Percentiles rank a stretch among this genome's conserved stretches.
Conservation (phyloP, 768 basidiomycete species). For the Hericium rajendrae region DNA sequence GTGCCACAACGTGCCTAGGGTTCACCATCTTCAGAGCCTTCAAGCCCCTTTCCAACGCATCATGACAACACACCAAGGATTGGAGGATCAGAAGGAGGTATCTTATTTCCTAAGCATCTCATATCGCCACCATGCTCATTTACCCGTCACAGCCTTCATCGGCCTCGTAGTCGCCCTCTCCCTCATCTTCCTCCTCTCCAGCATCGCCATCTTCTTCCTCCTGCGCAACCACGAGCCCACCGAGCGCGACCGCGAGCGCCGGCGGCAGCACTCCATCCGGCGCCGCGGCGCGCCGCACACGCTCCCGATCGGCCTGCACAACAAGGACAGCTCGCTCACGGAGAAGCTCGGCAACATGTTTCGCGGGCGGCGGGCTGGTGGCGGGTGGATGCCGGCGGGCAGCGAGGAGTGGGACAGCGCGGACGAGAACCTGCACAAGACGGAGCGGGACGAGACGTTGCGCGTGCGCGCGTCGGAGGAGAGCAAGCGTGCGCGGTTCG, state of each 20-base stretch:
- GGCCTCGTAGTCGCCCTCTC: slow-evolving; percentile 46
- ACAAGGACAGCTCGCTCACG: slow-evolving; percentile 3
- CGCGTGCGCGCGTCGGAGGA: not conserved
- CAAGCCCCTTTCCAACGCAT: not conserved
- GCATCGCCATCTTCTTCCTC: slow-evolving; percentile 45
- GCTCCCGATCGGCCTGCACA: slow-evolving; percentile 12
- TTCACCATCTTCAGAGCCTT: no score
- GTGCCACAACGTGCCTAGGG: no score
- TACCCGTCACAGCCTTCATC: slow-evolving; percentile 32
- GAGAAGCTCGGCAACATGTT: slow-evolving; percentile 13
- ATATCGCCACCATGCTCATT: no score
- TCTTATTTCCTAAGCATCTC: not conserved
- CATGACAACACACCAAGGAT: slow-evolving; percentile 4
- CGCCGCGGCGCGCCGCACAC: slow-evolving; percentile 4
- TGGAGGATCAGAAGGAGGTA: slow-evolving; percentile 12
- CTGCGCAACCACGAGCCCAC: slow-evolving; percentile 39
- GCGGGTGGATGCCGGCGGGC: slow-evolving; percentile 11
- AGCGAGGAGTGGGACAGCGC: slow-evolving; percentile 9
- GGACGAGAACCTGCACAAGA: slow-evolving; percentile 4
- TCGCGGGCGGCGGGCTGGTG: slow-evolving; percentile 6
- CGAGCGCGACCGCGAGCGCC: slow-evolving; percentile 28
- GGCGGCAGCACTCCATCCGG: slow-evolving; percentile 13
- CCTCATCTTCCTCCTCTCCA: slow-evolving; percentile 43
- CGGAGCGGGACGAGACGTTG: not conserved
- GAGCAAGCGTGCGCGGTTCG: not conserved